Conservation (phyloP, 139 green algal species). For the Chlamydomonas sphaeroides region DNA sequence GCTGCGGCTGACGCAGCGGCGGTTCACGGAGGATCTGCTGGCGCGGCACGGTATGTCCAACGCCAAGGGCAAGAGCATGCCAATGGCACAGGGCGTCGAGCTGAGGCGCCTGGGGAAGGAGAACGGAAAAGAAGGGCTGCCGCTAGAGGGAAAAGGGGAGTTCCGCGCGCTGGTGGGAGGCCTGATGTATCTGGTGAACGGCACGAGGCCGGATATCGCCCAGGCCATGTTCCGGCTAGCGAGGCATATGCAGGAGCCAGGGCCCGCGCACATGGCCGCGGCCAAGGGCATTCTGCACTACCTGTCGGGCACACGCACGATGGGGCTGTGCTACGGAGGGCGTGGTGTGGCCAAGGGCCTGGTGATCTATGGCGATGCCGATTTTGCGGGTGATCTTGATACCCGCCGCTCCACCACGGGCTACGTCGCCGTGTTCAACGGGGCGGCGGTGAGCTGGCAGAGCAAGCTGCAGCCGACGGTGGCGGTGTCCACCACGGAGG, state of each 20-base stretch:
- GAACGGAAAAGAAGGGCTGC: not conserved
- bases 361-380: not conserved
- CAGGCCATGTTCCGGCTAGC: not conserved
- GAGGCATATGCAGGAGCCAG: not conserved
- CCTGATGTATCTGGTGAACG: conserved; percentile 13
- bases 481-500: not conserved
- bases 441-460: not conserved
- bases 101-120: not conserved
- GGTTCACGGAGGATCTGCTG: not conserved
- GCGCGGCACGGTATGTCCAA: not conserved
- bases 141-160: not conserved
- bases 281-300: not conserved
- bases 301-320: not conserved
- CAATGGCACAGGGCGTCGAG: not conserved
- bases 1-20: not conserved
- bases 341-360: not conserved
- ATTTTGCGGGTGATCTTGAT: not conserved
- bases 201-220: not conserved
- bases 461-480: conserved; percentile 17
- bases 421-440: not conserved
- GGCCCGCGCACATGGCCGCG: not conserved
- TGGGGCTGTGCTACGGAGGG: not conserved
- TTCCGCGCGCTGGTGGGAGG: conserved; percentile 47
- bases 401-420: conserved; percentile 25
- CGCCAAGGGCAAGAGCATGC: not conserved